These are phyloP conservation scores for Curvularia spicifera DNA, from an alignment of 2,329 filamentous ascomycete genomes.

Conservation along the genomic window DNA sequence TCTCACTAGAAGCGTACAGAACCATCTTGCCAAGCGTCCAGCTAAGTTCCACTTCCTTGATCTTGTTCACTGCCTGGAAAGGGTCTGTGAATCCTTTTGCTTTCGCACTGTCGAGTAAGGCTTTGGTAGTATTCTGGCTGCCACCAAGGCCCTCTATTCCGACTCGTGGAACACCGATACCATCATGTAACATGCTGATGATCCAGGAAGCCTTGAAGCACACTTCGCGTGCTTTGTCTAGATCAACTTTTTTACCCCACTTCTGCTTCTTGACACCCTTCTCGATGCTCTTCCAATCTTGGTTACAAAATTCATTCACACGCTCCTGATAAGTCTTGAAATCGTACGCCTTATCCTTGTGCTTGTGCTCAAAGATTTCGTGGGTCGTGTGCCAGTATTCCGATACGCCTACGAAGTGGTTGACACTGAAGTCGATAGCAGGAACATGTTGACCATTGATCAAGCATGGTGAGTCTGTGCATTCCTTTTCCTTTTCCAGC, in stretches of 20 bases:
- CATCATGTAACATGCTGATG: conserved; percentile 94
- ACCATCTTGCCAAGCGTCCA: conserved; percentile 98
- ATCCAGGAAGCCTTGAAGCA: conserved; percentile 99
- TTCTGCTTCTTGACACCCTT: conserved; percentile 68
- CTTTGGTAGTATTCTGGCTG: conserved; percentile 74
- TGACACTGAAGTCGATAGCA: conserved; percentile 94
- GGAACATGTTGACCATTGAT: conserved; percentile 91
- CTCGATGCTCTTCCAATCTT: conserved; percentile 80
- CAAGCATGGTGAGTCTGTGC: conserved; percentile 81
- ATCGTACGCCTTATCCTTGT: conserved; percentile 82
- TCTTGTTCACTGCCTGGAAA: conserved; percentile 92
- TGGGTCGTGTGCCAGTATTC: conserved; percentile 99
- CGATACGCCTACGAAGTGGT: conserved; percentile 96
- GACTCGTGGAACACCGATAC: conserved; percentile 88
- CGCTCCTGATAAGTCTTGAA: conserved; percentile 86
- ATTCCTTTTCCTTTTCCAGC: conserved; percentile 86
- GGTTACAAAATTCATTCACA: conserved; percentile 83
- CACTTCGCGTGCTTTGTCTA: conserved; percentile 78
- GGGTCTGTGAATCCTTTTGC: conserved; percentile 78
- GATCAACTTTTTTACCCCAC: conserved; percentile 76
- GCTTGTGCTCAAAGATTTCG: conserved; percentile 81
- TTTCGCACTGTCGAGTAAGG: conserved; percentile 70
- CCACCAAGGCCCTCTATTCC: conserved; percentile 70
- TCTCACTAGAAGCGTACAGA: conserved; percentile 88
- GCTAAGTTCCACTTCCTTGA: conserved; percentile 88